These are phyloP conservation scores for Chimonanthus salicifolius DNA, from an alignment of 164 flowering plant genomes.

Conservation along the genomic window DNA sequence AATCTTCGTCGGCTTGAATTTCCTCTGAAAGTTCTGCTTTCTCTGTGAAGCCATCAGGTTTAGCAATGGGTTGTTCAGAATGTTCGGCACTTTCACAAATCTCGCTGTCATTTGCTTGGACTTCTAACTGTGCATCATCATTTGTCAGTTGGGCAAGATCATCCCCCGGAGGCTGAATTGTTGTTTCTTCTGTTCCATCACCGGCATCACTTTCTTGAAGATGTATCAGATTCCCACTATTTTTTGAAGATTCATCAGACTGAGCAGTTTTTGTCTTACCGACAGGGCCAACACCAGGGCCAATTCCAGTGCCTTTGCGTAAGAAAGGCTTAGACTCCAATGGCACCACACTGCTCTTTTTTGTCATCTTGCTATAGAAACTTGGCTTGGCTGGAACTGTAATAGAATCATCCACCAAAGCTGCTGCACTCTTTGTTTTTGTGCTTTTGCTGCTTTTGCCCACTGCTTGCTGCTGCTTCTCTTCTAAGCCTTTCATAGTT, in stretches of 20 bases:
- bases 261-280: slow-evolving; percentile 34
- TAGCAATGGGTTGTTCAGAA: slow-evolving; percentile 25
- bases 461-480: slow-evolving; percentile 31
- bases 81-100: slow-evolving; percentile 22
- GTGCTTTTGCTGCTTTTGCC: slow-evolving; percentile 30
- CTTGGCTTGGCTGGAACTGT: slow-evolving; percentile 42
- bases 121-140: slow-evolving; percentile 23
- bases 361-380: slow-evolving; percentile 56
- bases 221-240: slow-evolving; percentile 18
- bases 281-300: slow-evolving; percentile 31
- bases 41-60: slow-evolving; percentile 18
- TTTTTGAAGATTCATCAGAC: slow-evolving; percentile 32
- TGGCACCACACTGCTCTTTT: slow-evolving; percentile 83
- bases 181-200: slow-evolving; percentile 15
- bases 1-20: slow-evolving; percentile 43
- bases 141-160: slow-evolving; percentile 11
- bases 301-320: slow-evolving; percentile 51
- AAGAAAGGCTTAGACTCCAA: slow-evolving; percentile 67
- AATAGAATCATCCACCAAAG: slow-evolving; percentile 33
- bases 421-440: slow-evolving; percentile 29
- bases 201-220: slow-evolving; percentile 32
- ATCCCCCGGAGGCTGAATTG: slow-evolving; percentile 23
- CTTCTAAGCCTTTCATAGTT: slow-evolving; percentile 26
- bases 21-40: slow-evolving; percentile 22
- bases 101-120: slow-evolving; percentile 20